Conservation (phyloP, 2,329 filamentous ascomycete species). For the Fusarium pseudograminearum region DNA sequence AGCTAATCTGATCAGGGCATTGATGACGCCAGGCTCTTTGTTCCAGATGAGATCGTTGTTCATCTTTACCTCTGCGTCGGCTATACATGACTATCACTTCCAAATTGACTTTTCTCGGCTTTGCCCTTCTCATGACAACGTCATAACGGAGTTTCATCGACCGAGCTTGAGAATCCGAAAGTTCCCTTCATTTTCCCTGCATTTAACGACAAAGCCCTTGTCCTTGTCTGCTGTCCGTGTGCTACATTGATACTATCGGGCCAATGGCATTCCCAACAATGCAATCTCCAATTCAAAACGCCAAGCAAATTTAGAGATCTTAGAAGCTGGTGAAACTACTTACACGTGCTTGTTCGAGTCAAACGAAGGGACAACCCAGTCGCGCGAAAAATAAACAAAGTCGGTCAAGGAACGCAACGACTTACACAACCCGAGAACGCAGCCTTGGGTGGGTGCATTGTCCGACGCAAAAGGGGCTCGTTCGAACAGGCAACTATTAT, state of each 20-base stretch:
- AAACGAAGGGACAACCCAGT: constrained; percentile 2
- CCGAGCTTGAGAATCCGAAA: constrained; percentile 2
- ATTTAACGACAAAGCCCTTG: constrained; percentile 12
- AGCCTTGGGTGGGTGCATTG: not conserved
- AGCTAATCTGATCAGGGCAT: constrained; percentile 30
- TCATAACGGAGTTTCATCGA: constrained; percentile 9
- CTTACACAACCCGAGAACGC: not conserved
- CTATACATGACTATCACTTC: constrained; percentile 11
- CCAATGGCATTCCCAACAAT: constrained; percentile 25
- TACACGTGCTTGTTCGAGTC: constrained; percentile 21
- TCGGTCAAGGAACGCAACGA: constrained; percentile 1
- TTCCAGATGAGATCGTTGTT: constrained; percentile 25
- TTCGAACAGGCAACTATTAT: constrained; percentile 3
- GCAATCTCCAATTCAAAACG: constrained; percentile 30
- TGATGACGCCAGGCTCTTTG: constrained; percentile 27
- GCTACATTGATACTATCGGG: constrained; percentile 22
- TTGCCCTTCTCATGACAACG: constrained; percentile 5
- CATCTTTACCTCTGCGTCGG: constrained; percentile 4
- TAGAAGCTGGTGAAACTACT: constrained; percentile 26
- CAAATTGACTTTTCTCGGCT: constrained; percentile 1
- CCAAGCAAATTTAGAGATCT: constrained; percentile 29
- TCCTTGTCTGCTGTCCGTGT: constrained; percentile 20
- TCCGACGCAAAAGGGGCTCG: constrained; percentile 11
- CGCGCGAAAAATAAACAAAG: not conserved
- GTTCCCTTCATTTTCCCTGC: constrained; percentile 9